Base-by-base conservation (phyloP, 2,329 filamentous ascomycete species). In the Niveomyces coronatus region DNA sequence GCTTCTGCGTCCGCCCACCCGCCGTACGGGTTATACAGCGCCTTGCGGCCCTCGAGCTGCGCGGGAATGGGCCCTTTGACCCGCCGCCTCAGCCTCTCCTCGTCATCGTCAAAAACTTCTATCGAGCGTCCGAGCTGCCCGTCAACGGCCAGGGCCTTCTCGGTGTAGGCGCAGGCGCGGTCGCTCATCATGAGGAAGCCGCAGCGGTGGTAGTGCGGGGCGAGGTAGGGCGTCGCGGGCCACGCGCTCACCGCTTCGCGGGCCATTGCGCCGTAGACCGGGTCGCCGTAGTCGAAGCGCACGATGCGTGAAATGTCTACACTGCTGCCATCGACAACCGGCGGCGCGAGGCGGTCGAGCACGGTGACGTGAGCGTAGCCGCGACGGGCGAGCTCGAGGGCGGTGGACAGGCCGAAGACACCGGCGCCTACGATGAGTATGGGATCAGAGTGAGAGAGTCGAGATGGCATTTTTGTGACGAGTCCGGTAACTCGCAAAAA, bases 261-360 rank as follows among this genome's bases (percentile, higher is more conserved):
- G 4, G 74, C 79, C 37, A 85, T 70, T 30, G 61, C 59, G 4
- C 74, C 67, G 49, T 85, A 85, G 11, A 72, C 63, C 0, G 67
- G 57, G 46, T 79, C 70, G 10, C 76, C 74, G 49, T 85, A 85
- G 57, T 85, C 81, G 31, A 57, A 47, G 5, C 62, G 57, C 30
- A 64, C 55, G 40, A 64, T 54, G 14, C 62, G 58, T 5, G 61
- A 64, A 14, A 60, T 53, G 41, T 65, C 61, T n/a, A 62, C 58
- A 31, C 58, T 62, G 39, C 61, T 60, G 19, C 56, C 56, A 10
- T 64, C 57, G 3, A 50, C 45, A 2, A 57, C 54, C 0, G 61
- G 60, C 4, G 61, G 59, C 0, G 56, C 44, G 35, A 51, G 53
- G 4, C 56, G 53, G 41, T 63, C 50, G 45, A 63, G 44, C 35